Evolutionary conservation across 345 rosid genomes (phyloP).

Genomic region (Camelina hispida): DNA sequence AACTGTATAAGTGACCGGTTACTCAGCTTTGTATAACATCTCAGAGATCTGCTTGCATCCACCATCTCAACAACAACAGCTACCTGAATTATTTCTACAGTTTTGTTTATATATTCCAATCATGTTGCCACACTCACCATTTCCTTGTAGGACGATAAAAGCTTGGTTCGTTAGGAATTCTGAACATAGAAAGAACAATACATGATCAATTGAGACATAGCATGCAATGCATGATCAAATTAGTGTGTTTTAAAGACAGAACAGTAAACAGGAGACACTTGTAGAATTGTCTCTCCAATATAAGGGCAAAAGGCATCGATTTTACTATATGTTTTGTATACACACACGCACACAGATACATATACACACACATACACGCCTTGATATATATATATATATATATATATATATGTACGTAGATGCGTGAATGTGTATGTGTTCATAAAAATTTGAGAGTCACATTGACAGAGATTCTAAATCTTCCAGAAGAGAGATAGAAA

Average conservation of each 20-base stretch:
- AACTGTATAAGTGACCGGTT: slow-evolving; percentile 67
- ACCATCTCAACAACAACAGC: slow-evolving; percentile 64
- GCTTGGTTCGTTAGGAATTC: slow-evolving; percentile 57
- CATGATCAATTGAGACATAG: no score
- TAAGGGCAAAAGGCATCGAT: slow-evolving; percentile 4
- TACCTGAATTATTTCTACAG: slow-evolving; percentile 51
- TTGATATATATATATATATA: no score
- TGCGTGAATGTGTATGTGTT: slow-evolving; percentile 33
- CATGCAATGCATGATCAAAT: no score
- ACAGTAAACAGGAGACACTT: background rate
- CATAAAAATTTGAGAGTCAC: slow-evolving; percentile 17
- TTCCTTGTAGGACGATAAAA: slow-evolving; percentile 72
- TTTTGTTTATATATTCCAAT: background rate
- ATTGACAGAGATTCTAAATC: slow-evolving; percentile 18
- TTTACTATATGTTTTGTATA: slow-evolving; percentile 28
- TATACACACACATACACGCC: slow-evolving; percentile 25
- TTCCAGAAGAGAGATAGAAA: slow-evolving; percentile 1
- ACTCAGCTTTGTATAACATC: slow-evolving; percentile 59
- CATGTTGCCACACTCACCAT: slow-evolving; percentile 58
- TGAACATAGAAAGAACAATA: slow-evolving; percentile 45
- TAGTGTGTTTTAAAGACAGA: no score
- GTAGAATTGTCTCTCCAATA: slow-evolving; percentile 19
- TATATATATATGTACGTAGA: slow-evolving; percentile 14
- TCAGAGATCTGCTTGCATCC: slow-evolving; percentile 62
- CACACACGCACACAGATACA: slow-evolving; percentile 17